phyloP scores from a whole-genome alignment of 345 rosid genomes.

The Citrus mangshanensis region DNA sequence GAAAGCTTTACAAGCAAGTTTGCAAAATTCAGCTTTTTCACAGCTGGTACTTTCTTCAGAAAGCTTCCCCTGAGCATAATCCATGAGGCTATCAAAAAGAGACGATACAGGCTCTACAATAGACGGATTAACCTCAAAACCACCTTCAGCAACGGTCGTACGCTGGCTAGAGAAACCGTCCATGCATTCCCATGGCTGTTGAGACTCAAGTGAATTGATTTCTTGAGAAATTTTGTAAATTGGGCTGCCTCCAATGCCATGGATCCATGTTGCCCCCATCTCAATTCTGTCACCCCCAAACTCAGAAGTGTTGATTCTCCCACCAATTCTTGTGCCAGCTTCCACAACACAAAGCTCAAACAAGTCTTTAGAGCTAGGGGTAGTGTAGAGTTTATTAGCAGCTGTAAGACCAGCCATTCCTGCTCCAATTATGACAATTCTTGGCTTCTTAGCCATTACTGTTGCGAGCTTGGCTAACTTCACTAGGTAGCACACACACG shows the following conservation, averaged over 20 bases:
- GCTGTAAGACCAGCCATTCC: slow-evolving; percentile 99
- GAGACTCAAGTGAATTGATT: slow-evolving; percentile 60
- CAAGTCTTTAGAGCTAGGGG: slow-evolving; percentile 33
- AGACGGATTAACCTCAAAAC: slow-evolving; percentile 46
- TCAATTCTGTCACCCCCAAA: slow-evolving; percentile 86
- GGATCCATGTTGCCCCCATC: slow-evolving; percentile 99
- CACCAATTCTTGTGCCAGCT: slow-evolving; percentile 88
- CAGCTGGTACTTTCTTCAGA: slow-evolving; percentile 11
- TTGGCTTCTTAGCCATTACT: slow-evolving; percentile 81
- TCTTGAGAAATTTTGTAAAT: slow-evolving; percentile 65
- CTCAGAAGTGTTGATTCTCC: slow-evolving; percentile 86
- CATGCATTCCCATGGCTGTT: slow-evolving; percentile 97
- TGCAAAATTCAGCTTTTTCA: slow-evolving; percentile 25
- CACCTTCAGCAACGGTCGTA: slow-evolving; percentile 72
- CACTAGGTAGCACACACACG: neutral
- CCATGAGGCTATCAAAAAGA: slow-evolving; percentile 77
- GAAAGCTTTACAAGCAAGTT: slow-evolving; percentile 39
- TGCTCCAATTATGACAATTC: slow-evolving; percentile 88
- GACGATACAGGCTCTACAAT: slow-evolving; percentile 53
- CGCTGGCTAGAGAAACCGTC: slow-evolving; percentile 57
- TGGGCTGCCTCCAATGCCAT: slow-evolving; percentile 95
- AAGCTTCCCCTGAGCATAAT: slow-evolving; percentile 64
- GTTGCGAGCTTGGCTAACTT: slow-evolving; percentile 14
- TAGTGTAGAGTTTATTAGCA: slow-evolving; percentile 78
- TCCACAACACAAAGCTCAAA: slow-evolving; percentile 85